Percentiles rank a stretch among this genome's conserved stretches.
phyloP scores from a whole-genome alignment of 2,329 filamentous ascomycete genomes.

The Clarireedia hainanense region DNA sequence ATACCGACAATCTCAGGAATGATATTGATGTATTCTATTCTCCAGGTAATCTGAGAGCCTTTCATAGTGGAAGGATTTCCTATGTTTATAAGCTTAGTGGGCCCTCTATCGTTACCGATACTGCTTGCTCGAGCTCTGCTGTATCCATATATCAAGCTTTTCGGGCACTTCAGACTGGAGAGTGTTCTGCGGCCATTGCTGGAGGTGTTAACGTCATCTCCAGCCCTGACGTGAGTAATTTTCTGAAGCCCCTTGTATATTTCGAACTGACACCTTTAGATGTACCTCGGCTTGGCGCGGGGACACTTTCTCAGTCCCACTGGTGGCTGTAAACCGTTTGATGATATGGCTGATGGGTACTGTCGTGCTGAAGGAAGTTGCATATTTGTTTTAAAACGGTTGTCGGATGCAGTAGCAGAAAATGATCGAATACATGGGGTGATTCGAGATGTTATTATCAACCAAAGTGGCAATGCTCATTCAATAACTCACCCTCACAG shows the following conservation, averaged over 20 bases:
- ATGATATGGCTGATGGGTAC: conserved; percentile 44
- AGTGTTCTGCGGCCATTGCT: conserved; percentile 20
- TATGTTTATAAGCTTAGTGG: conserved; percentile 33
- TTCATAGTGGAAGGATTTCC: conserved; percentile 18
- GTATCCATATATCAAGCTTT: conserved; percentile 34
- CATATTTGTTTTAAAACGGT: conserved; percentile 39
- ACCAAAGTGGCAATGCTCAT: conserved; percentile 52
- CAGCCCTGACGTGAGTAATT: neutral
- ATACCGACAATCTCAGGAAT: neutral
- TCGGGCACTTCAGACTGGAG: conserved; percentile 17
- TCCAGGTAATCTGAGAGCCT: conserved; percentile 10
- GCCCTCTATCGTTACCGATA: conserved; percentile 28
- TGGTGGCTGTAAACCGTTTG: conserved; percentile 31
- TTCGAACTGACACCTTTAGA: too few species aligned
- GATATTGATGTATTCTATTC: conserved; percentile 3
- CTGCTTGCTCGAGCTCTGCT: conserved; percentile 29
- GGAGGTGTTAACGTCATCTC: conserved; percentile 23
- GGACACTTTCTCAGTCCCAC: conserved; percentile 5
- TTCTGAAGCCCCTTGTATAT: too few species aligned
- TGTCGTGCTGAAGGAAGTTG: conserved; percentile 44
- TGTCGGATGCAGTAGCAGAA: neutral
- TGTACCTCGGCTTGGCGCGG: neutral
- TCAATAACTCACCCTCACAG: conserved; percentile 47
- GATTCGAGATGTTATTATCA: conserved; percentile 43
- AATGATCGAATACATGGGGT: conserved; percentile 49